A percentile compares a stretch with the other conserved stretches of the same genome.
Conservation (phyloP, 805 yeast species). For the Hanseniaspora lachancei region DNA sequence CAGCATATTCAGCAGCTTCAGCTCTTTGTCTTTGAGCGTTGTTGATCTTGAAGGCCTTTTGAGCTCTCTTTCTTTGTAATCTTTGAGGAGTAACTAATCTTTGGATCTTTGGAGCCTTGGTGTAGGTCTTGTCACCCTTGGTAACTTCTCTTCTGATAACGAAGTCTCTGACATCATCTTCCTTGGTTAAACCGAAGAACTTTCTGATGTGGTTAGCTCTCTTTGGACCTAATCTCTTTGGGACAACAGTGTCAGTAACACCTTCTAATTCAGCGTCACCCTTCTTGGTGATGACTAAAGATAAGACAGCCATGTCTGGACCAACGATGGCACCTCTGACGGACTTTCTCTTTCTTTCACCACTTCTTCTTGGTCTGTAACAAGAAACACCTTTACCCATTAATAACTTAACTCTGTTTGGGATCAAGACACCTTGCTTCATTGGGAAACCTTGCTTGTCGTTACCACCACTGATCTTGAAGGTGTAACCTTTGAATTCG, state of each 20-base stretch:
- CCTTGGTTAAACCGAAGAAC: constrained; percentile 73
- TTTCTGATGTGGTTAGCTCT: constrained; percentile 99
- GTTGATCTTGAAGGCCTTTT: constrained; percentile 82
- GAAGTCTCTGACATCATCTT: constrained; percentile 50
- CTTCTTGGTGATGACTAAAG: constrained; percentile 88
- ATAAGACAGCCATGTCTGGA: constrained; percentile 89
- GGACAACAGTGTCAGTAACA: constrained; percentile 83
- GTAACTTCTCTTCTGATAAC: constrained; percentile 96
- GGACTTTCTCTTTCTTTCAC: constrained; percentile 99
- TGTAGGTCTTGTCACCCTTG: constrained; percentile 96
- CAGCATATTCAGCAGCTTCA: constrained; percentile 99
- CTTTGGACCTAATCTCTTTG: constrained; percentile 99
- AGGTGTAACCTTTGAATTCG: constrained; percentile 98
- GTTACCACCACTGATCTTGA: constrained; percentile 99
- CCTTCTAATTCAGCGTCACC: constrained; percentile 95
- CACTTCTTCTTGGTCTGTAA: constrained; percentile 98
- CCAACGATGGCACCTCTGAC: constrained; percentile 99
- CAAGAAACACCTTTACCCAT: constrained; percentile 90
- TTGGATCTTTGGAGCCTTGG: constrained; percentile 99
- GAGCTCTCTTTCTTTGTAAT: constrained; percentile 97
- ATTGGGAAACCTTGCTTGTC: constrained; percentile 99
- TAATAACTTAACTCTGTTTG: constrained; percentile 96
- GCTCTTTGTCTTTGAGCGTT: constrained; percentile 98
- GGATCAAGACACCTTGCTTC: constrained; percentile 99
- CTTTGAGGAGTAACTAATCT: constrained; percentile 98